These are phyloP conservation scores for Oemleria cerasiformis DNA, from an alignment of 306 rosid species.

Conservation along the genomic window DNA sequence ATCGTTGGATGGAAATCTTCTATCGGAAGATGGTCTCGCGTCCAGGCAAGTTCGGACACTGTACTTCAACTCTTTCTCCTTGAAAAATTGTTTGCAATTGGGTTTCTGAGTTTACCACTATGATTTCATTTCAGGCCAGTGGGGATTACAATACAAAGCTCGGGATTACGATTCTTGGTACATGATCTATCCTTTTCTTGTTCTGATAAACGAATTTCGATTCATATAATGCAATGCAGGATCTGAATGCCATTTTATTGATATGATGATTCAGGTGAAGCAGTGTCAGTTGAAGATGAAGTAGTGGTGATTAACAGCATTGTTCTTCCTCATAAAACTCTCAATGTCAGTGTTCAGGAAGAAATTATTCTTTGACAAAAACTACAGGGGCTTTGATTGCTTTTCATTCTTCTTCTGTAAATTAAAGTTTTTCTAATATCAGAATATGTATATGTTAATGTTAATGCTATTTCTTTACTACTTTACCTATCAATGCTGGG, in stretches of 20 bases:
- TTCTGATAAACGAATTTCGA: background rate
- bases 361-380: constrained; percentile 70
- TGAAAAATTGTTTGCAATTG: background rate
- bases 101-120: constrained; percentile 24
- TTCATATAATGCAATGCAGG: background rate
- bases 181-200: background rate
- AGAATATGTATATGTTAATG: too few relatives aligned
- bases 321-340: constrained; percentile 87
- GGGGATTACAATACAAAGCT: constrained; percentile 86
- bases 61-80: background rate
- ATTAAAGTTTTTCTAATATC: background rate
- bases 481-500: background rate
- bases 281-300: constrained; percentile 88
- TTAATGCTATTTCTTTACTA: too few relatives aligned
- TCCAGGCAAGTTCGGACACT: constrained; percentile 62
- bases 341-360: constrained; percentile 85
- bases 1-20: constrained; percentile 98
- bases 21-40: constrained; percentile 85
- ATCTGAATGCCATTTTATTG: constrained; percentile 17
- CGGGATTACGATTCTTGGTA: constrained; percentile 90
- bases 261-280: constrained; percentile 63
- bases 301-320: constrained; percentile 85
- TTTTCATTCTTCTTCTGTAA: constrained; percentile 13
- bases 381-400: background rate
- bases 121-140: constrained; percentile 65